Conservation (phyloP, 192 early-diverging fungal species). For the Kappamyces sp. region DNA sequence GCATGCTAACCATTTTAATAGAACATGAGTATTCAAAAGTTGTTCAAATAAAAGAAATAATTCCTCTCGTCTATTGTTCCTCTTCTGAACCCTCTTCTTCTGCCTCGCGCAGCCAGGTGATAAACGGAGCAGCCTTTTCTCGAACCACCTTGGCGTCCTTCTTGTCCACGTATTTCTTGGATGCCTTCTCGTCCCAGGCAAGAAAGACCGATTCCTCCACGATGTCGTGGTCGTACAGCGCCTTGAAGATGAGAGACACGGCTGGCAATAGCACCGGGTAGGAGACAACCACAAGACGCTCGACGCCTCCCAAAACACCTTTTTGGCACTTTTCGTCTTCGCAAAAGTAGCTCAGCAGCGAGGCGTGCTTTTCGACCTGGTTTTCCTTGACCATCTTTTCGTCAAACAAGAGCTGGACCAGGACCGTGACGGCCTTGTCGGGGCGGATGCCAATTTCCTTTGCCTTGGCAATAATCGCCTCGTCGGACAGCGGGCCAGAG, state of each 20-base stretch:
- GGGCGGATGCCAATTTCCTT: constrained; percentile 70
- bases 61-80: not conserved
- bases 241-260: constrained; percentile 73
- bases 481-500: constrained; percentile 44
- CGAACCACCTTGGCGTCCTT: constrained; percentile 74
- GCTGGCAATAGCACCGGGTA: constrained; percentile 49
- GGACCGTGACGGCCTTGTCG: constrained; percentile 72
- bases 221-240: constrained; percentile 84
- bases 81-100: constrained; percentile 60
- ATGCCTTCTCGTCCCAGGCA: constrained; percentile 82
- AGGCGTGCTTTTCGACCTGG: constrained; percentile 66
- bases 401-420: constrained; percentile 77
- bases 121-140: constrained; percentile 79
- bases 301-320: constrained; percentile 84
- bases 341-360: constrained; percentile 70
- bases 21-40: constrained; percentile 92
- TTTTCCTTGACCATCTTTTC: constrained; percentile 43
- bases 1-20: not conserved
- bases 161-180: constrained; percentile 78
- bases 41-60: constrained; percentile 85
- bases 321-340: constrained; percentile 78
- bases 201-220: constrained; percentile 85
- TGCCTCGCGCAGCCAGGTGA: constrained; percentile 84
- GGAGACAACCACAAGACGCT: constrained; percentile 68
- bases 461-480: constrained; percentile 65